These are phyloP conservation scores for Chloris gayana DNA, from an alignment of 176 grass and related monocot species.

Conservation along the genomic window DNA sequence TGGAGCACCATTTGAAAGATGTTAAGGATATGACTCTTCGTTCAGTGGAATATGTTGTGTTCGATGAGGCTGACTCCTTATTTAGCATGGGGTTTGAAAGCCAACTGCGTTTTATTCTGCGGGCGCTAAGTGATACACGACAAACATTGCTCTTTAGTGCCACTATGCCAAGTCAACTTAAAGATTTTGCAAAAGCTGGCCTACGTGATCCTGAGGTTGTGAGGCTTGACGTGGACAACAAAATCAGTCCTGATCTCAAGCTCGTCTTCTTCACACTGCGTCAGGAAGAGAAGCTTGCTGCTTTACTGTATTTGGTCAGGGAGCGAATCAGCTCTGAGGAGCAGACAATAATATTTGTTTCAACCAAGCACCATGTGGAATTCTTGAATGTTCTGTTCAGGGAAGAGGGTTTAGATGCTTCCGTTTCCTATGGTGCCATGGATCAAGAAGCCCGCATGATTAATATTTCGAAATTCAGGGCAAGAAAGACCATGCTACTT, in stretches of 20 bases:
- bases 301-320: constrained; percentile 86
- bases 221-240: constrained; percentile 85
- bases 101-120: constrained; percentile 76
- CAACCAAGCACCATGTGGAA: constrained; percentile 95
- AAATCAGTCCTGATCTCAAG: constrained; percentile 92
- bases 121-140: constrained; percentile 65
- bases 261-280: constrained; percentile 78
- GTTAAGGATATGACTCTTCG: constrained; percentile 84
- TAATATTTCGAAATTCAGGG: constrained; percentile 85
- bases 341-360: constrained; percentile 94
- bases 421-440: constrained; percentile 94
- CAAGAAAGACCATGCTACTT: constrained; percentile 87
- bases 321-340: constrained; percentile 80
- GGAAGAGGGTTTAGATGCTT: constrained; percentile 81
- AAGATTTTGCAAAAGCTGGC: constrained; percentile 92
- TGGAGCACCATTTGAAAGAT: constrained; percentile 84
- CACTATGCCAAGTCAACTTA: constrained; percentile 77
- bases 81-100: constrained; percentile 77
- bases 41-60: constrained; percentile 95
- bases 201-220: constrained; percentile 78
- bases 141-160: constrained; percentile 97
- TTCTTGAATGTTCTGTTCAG: constrained; percentile 90
- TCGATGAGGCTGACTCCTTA: constrained; percentile 92
- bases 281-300: constrained; percentile 90
- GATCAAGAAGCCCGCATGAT: constrained; percentile 94